Evolutionary conservation across 1,139 yeast species (phyloP).

Genomic region (Dujonia santamariae): DNA sequence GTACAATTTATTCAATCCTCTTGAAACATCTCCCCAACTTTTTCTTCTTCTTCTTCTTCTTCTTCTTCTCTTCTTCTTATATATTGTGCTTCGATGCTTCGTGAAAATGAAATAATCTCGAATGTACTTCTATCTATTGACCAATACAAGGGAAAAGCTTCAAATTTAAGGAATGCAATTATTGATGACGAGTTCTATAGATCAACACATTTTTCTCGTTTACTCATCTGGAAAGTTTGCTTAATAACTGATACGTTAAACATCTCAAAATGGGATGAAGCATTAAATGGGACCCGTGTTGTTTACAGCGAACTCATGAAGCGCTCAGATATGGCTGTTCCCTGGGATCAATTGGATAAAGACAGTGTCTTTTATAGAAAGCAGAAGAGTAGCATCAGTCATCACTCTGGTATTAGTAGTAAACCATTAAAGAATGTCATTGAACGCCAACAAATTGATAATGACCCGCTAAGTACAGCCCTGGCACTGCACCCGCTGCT

Average conservation of each 20-base stretch:
- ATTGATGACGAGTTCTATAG: slow-evolving; percentile 30
- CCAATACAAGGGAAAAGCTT: slow-evolving; percentile 33
- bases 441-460: slow-evolving; percentile 1
- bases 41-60: not conserved
- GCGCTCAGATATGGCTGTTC: slow-evolving; percentile 32
- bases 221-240: slow-evolving; percentile 39
- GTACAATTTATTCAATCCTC: not conserved
- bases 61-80: not conserved
- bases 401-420: not conserved
- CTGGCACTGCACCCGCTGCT: not conserved
- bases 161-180: slow-evolving; percentile 29
- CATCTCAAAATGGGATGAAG: slow-evolving; percentile 33
- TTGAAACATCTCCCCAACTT: not conserved
- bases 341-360: slow-evolving; percentile 35
- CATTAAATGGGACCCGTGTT: slow-evolving; percentile 29
- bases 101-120: slow-evolving; percentile 38
- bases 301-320: slow-evolving; percentile 35
- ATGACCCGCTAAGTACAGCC: slow-evolving; percentile 1
- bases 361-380: slow-evolving; percentile 30
- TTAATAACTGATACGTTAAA: slow-evolving; percentile 38
- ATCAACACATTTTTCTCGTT: slow-evolving; percentile 25
- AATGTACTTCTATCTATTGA: slow-evolving; percentile 37
- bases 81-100: slow-evolving; percentile 17
- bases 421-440: slow-evolving; percentile 2
- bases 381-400: slow-evolving; percentile 9